phyloP scores from a whole-genome alignment of 768 basidiomycete species.

The Lentinula edodes region DNA sequence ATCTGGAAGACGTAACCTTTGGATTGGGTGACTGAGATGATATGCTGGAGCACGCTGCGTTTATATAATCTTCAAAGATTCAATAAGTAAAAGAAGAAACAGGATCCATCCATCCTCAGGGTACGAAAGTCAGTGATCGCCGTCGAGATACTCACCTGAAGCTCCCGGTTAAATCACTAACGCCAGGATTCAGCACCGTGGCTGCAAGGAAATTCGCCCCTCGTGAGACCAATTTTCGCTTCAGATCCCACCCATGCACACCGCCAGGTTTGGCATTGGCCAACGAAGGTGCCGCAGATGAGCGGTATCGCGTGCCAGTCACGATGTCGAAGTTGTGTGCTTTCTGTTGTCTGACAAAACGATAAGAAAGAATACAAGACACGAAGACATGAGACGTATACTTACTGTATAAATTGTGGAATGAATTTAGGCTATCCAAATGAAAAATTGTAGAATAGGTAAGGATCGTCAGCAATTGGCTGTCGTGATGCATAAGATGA shows the following conservation, averaged over 20 bases:
- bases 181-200: constrained; percentile 77
- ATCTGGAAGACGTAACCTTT: constrained; percentile 97
- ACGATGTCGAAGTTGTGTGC: constrained; percentile 89
- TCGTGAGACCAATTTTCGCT: constrained; percentile 79
- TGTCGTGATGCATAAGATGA: neutral
- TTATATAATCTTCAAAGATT: constrained; percentile 60
- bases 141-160: constrained; percentile 57
- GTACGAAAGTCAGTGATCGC: neutral
- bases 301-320: constrained; percentile 85
- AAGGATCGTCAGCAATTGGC: constrained; percentile 6
- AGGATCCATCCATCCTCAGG: neutral
- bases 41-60: constrained; percentile 66
- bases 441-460: neutral
- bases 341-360: constrained; percentile 59
- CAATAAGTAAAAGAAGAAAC: constrained; percentile 1
- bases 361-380: neutral
- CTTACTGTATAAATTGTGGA: constrained; percentile 81
- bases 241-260: constrained; percentile 90
- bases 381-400: neutral
- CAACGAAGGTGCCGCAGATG: constrained; percentile 51
- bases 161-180: constrained; percentile 87
- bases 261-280: constrained; percentile 68
- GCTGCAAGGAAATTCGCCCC: constrained; percentile 91
- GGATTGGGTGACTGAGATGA: constrained; percentile 80
- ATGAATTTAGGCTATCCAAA: constrained; percentile 82